Evolutionary conservation across 441 rosid genomes (phyloP), one percentile per base, ranked within the genome.

Genomic region (Hura crepitans): DNA sequence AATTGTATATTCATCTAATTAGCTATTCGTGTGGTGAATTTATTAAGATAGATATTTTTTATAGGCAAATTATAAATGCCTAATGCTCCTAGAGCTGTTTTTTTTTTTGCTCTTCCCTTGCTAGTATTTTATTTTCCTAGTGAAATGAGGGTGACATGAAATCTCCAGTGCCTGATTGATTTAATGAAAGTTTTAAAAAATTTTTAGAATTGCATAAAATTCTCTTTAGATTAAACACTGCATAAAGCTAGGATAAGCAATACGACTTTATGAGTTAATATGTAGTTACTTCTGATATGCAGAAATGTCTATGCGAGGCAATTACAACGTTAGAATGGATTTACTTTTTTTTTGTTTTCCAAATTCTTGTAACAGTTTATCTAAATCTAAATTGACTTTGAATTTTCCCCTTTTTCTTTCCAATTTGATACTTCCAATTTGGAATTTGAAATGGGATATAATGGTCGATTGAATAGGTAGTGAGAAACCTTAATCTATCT

Each of bases 141-240:
- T 55, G 33, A 25, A 58, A 58, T 30, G 6, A 28, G 33, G 30
- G 22, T 20, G 39, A 31, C 42, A 28, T 27, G 33, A 58, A 42
- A 58, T 22, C 42, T 5, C 12, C n/a, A 17, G 61, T 17, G 42
- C n/a, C 46, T 42, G 46, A 10, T 42, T 42, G 12, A 9, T 42
- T 42, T 3, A 17, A 31, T 7, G 14, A 7, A 56, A 47, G 15
- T 33, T 6, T 22, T 63, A 43, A 35, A n/a, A 43, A 23, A 23
- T 43, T 43, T 43, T 63, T 11, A 4, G 43, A 23, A 20, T 64
- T 64, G 39, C 28, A 15, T 27, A 35, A 31, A 47, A n/a, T 47
- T 64, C 43, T 45, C 5, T 27, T 18, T 57, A 65, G 69, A 42
- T 53, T 54, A 66, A 28, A 54, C 17, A 30, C n/a, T 31, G 46